Evolutionary conservation across 2,329 filamentous ascomycete species (phyloP), one percentile per base, ranked within the genome.

Genomic region (Cytospora piceicola): DNA sequence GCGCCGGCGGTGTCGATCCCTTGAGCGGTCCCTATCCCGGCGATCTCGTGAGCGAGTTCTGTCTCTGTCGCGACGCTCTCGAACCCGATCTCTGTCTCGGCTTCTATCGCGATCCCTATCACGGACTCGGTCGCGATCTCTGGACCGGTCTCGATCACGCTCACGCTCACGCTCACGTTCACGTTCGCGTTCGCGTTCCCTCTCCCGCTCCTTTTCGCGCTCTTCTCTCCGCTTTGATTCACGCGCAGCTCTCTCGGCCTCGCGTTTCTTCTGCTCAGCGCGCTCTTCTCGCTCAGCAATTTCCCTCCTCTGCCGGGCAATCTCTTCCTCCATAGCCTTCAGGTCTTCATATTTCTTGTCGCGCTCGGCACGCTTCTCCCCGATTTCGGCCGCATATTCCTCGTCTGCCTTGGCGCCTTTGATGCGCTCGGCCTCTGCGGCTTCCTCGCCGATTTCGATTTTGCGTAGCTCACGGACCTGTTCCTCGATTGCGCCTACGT

Each of bases 351-450:
- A 82, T 12, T 88, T 80, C 39, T 82, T 83, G 68, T 89, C 86
- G 14, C 90, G 85, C 63, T 88, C 85, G 11, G 82, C 81, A 39
- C 85, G 81, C 58, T 88, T 85, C 8, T 79, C 80, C 12, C 85
- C 83, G 2, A 88, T 89, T 66, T 92, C 90, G 56, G 83, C 83
- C 1, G 85, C 88, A 75, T 93, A 94, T 58, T 90, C 88, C 63
- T 89, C 86, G 70, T 94, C 91, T 1, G 88, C 90, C 75, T 91
- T 93, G 57, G 85, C 81, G 22, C 91, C 91, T 61, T 85, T 86
- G 12, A 79, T 70, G 52, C 85, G 80, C 74, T 94, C 91, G 24
- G 86, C 84, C 32, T 83, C 83, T 3, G 91, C 90, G 2, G 83
- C 85, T 64, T 91, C 89, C 52, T 86, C 82, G 30, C 91, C 91